Conservation (phyloP, 192 early-diverging fungal species). For the Glomus cerebriforme region DNA sequence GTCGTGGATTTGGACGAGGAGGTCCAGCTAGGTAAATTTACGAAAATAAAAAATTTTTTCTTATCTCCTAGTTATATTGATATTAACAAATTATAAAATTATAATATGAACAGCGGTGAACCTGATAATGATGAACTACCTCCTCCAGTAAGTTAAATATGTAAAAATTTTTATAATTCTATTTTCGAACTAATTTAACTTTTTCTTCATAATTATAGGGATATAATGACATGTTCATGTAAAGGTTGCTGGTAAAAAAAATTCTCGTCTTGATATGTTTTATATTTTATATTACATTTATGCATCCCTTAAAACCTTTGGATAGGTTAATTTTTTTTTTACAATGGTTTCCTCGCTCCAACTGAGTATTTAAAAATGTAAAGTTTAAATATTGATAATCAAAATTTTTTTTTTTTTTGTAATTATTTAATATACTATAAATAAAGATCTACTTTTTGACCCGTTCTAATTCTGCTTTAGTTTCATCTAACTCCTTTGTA, state of each 20-base stretch:
- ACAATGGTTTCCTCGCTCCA: no score
- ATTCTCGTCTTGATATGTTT: no score
- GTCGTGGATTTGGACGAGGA: slow-evolving; percentile 43
- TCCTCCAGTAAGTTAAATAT: slow-evolving; percentile 49
- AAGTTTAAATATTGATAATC: not conserved
- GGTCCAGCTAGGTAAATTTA: slow-evolving; percentile 36
- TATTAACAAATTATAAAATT: slow-evolving; percentile 8
- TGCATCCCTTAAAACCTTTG: no score
- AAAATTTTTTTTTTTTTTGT: not conserved
- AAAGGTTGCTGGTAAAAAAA: no score
- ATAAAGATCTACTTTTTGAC: slow-evolving; percentile 15
- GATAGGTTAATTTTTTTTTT: no score
- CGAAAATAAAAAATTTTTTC: not conserved
- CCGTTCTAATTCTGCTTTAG: slow-evolving; percentile 29
- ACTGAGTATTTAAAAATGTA: no score
- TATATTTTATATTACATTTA: no score
- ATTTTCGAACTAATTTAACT: not conserved
- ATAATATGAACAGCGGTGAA: slow-evolving; percentile 54
- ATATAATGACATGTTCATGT: slow-evolving; percentile 33
- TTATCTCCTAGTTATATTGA: slow-evolving; percentile 15
- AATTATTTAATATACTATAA: not conserved
- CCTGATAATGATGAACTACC: slow-evolving; percentile 76
- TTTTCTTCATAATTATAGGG: slow-evolving; percentile 15
- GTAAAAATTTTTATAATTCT: not conserved
- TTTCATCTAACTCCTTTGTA: slow-evolving; percentile 49